Base-by-base conservation (phyloP, 108 stramenopile species). In the Skeletonema menzelii region DNA sequence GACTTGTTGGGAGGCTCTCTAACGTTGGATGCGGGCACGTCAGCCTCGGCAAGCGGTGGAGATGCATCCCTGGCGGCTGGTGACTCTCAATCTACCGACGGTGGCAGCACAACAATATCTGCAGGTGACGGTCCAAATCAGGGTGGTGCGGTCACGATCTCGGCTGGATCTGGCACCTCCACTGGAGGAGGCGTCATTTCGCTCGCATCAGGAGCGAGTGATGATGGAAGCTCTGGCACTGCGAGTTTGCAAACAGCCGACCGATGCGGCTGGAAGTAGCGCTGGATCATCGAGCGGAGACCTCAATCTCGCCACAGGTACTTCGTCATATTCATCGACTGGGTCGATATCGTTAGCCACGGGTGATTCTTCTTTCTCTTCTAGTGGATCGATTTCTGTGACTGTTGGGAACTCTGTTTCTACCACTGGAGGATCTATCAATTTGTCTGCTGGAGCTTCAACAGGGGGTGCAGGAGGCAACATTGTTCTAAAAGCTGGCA, bases 351-450 rank as follows among this genome's bases (percentile, higher is more conserved):
- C 3, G 1, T 17, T 49, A 7, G 3, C 20, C 15, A 20, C 47
- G 7, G 47, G 47, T 8, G 6, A 0, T 55, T 72, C 63, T 34
- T 30, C 27, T 2, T 11, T 19, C 0, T 22, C 27, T 4, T 42
- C 31, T 15, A 38, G 63, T 55, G 71, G 71, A 2, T 59, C 59
- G 6, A 56, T 72, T 20, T 60, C 71, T 17, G 13, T 72, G 2
- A 13, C 63, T 27, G 63, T 63, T 64, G 71, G 71, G 8, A 62
- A 56, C 11, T 65, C 71, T 60, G 71, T 38, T 56, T 42, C 63
- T 44, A 42, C 26, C 12, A 6, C 24, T 46, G 73, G 73, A 2
- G 53, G 66, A 47, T 5, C 44, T 4, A 74, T 74, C 20, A 59
- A 67, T 42, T 17, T 74, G 1, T 28, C 37, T 42, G 35, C 73